Evolutionary conservation across 2,329 filamentous ascomycete species (phyloP), one percentile per base, ranked within the genome.

Genomic region (Pyrenophora teres): DNA sequence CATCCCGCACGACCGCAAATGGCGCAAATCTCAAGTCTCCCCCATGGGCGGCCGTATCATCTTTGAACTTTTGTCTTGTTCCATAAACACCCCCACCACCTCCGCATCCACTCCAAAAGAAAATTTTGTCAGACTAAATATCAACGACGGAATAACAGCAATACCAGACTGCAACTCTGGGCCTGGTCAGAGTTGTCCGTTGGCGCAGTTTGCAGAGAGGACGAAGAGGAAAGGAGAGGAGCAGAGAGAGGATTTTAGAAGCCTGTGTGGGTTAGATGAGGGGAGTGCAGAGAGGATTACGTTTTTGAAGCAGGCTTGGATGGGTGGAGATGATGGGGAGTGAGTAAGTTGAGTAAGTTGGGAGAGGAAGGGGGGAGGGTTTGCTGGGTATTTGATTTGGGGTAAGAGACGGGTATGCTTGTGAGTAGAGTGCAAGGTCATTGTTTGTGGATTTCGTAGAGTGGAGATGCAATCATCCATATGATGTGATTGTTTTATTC

Each of bases 11-110:
- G 65, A 76, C 18, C 76, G 82, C 32, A 74, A 70, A 18, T 86
- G 82, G 81, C 77, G 75, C 44, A 84, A 80, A 18, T 83, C 81
- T 3, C 78, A 81, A 46, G 72, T 84, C 5, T 76, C 80, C 31
- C 82, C 83, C 4, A 85, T 85, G 83, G 81, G 81, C 12, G 82
- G 78, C 6, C 75, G 81, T 18, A 69, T 83, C 36, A 77, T 81
- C 36, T 73, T 85, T 49, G 83, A 86, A 60, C 71, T 82, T 9
- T 68, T 85, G 19, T 68, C 69, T 7, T 85, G 64, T 27, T 43
- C 50, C 9, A 5, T 0, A 13, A 40, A 18, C 19, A 18, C 10
- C 13, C 16, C 27, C 21, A 6, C 3, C 27, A 21, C 19, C 5
- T 21, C 19, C 19, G 3, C 19, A 3, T 21, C 19, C 19, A 21